These are phyloP conservation scores for Phoma herbarum DNA, from an alignment of 2,329 filamentous ascomycete species.

Conservation along the genomic window DNA sequence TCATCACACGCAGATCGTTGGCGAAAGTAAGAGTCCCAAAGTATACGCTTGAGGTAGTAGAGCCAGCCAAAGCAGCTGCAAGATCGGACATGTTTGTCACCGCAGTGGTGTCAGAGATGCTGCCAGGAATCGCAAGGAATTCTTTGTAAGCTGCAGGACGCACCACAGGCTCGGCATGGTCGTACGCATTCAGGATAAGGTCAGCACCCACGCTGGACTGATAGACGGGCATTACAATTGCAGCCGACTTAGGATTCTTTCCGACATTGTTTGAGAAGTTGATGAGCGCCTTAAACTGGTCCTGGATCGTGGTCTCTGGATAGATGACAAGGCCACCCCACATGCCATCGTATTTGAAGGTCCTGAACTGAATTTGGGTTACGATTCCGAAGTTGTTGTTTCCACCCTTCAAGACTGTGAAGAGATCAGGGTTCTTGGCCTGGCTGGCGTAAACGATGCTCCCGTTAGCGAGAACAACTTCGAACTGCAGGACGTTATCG, in stretches of 20 bases:
- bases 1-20: conserved; percentile 49
- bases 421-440: conserved; percentile 39
- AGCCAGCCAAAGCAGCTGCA: conserved; percentile 28
- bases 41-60: conserved; percentile 30
- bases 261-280: conserved; percentile 32
- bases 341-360: conserved; percentile 33
- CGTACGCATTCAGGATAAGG: conserved; percentile 35
- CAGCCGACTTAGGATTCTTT: conserved; percentile 28
- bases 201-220: conserved; percentile 23
- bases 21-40: conserved; percentile 41
- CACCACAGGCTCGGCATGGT: conserved; percentile 30
- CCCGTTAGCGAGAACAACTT: conserved; percentile 47
- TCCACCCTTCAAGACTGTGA: conserved; percentile 45
- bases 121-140: conserved; percentile 37
- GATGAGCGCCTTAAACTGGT: conserved; percentile 35
- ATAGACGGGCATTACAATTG: conserved; percentile 33
- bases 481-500: conserved; percentile 45
- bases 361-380: conserved; percentile 38
- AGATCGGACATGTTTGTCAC: conserved; percentile 39
- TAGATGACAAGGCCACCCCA: conserved; percentile 49
- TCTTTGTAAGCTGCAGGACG: conserved; percentile 33
- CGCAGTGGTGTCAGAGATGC: conserved; percentile 34
- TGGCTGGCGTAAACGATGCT: conserved; percentile 32
- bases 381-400: conserved; percentile 50
- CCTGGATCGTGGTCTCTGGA: conserved; percentile 25